Evolutionary conservation across 345 rosid genomes (phyloP).

Genomic region (Nephelium lappaceum): DNA sequence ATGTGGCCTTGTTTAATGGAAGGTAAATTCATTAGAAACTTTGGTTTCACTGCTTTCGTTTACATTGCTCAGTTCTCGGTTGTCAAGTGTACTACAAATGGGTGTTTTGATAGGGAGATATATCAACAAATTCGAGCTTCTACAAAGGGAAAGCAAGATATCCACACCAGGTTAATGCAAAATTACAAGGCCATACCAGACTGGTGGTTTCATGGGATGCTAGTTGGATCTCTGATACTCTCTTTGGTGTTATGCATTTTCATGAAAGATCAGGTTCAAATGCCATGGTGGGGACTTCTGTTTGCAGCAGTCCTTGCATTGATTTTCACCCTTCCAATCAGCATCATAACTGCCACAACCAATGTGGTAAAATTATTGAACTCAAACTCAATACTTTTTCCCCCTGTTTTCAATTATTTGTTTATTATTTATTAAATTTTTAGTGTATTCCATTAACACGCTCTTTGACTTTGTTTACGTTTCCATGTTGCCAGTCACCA

Average conservation of each 20-base stretch:
- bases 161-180: slow-evolving; percentile 67
- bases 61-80: background rate
- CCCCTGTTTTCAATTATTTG: background rate
- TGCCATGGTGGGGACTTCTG: slow-evolving; percentile 78
- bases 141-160: slow-evolving; percentile 43
- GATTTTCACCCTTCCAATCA: slow-evolving; percentile 54
- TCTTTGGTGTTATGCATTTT: slow-evolving; percentile 51
- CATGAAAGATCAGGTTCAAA: slow-evolving; percentile 55
- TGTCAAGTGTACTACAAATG: background rate
- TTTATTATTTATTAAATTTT: background rate
- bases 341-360: slow-evolving; percentile 63
- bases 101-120: slow-evolving; percentile 43
- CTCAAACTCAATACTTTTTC: background rate
- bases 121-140: slow-evolving; percentile 52
- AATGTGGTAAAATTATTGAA: slow-evolving; percentile 40
- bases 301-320: slow-evolving; percentile 55
- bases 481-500: slow-evolving; percentile 37
- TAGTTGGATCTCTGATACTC: slow-evolving; percentile 37
- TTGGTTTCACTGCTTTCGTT: background rate
- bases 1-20: slow-evolving; percentile 63
- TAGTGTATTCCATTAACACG: background rate
- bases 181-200: slow-evolving; percentile 55
- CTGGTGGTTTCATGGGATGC: slow-evolving; percentile 61
- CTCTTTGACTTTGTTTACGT: background rate
- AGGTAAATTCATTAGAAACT: slow-evolving; percentile 42